Conservation (phyloP, 306 rosid genomes). For the Quercus berberidifolia region DNA sequence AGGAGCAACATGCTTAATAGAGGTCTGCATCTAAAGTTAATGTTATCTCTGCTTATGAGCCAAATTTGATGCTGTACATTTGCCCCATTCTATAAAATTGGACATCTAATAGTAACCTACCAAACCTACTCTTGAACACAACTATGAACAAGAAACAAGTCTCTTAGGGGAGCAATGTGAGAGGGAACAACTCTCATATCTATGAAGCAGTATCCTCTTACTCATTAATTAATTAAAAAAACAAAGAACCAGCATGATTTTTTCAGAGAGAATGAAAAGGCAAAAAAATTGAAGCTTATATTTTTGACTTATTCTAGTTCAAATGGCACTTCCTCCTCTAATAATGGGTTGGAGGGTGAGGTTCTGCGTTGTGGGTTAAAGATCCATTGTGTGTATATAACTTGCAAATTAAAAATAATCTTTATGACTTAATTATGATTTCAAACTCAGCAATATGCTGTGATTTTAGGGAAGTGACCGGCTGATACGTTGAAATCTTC, state of each 20-base stretch:
- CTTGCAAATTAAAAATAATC: background rate
- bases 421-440: background rate
- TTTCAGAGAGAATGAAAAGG: background rate
- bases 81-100: background rate
- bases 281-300: background rate
- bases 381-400: no score
- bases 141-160: conserved; percentile 5
- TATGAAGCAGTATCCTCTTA: background rate
- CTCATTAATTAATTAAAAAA: no score
- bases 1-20: conserved; percentile 97
- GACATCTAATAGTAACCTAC: conserved; percentile 5
- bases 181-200: background rate
- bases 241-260: background rate
- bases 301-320: background rate
- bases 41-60: conserved; percentile 9
- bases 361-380: no score
- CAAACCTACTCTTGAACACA: background rate
- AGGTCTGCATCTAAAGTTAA: conserved; percentile 49
- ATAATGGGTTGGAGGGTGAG: no score
- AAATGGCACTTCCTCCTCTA: no score
- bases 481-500: background rate
- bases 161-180: background rate
- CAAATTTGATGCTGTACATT: background rate
- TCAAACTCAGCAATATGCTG: background rate
- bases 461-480: conserved; percentile 11